A percentile compares a stretch with the other conserved stretches of the same genome.
Conservation (phyloP, 371 early-diverging fungal species). For the Circinella umbellata region DNA sequence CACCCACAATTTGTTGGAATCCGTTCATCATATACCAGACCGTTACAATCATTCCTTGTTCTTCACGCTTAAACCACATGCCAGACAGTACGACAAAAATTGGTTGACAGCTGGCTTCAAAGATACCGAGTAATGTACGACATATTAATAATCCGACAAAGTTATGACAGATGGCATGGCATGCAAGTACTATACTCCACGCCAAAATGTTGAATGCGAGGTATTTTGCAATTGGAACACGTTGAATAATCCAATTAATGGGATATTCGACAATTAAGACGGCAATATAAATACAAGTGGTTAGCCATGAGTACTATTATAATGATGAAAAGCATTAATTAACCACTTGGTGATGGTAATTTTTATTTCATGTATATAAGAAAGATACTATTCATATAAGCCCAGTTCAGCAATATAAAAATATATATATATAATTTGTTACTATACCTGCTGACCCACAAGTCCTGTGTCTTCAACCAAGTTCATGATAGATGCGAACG, state of each 20-base stretch:
- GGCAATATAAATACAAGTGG: conserved; percentile 35
- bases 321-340: background rate
- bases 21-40: conserved; percentile 49
- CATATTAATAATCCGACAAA: conserved; percentile 24
- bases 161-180: conserved; percentile 25
- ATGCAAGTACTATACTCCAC: conserved; percentile 26
- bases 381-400: too few relatives aligned
- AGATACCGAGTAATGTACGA: conserved; percentile 31
- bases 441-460: conserved; percentile 27
- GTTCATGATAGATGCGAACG: conserved; percentile 32
- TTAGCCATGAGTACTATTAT: conserved; percentile 29
- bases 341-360: too few relatives aligned
- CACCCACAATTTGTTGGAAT: conserved; percentile 34
- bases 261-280: conserved; percentile 31
- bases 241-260: conserved; percentile 28
- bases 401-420: too few relatives aligned
- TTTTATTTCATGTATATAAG: too few relatives aligned
- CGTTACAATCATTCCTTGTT: conserved; percentile 75
- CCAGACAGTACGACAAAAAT: conserved; percentile 23
- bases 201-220: conserved; percentile 25
- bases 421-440: too few relatives aligned
- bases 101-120: conserved; percentile 33
- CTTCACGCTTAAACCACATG: conserved; percentile 62
- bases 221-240: conserved; percentile 31
- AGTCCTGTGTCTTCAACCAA: conserved; percentile 22